These are phyloP conservation scores for Dimargaris xerosporica DNA, from an alignment of 192 early-diverging fungal genomes.

Conservation along the genomic window DNA sequence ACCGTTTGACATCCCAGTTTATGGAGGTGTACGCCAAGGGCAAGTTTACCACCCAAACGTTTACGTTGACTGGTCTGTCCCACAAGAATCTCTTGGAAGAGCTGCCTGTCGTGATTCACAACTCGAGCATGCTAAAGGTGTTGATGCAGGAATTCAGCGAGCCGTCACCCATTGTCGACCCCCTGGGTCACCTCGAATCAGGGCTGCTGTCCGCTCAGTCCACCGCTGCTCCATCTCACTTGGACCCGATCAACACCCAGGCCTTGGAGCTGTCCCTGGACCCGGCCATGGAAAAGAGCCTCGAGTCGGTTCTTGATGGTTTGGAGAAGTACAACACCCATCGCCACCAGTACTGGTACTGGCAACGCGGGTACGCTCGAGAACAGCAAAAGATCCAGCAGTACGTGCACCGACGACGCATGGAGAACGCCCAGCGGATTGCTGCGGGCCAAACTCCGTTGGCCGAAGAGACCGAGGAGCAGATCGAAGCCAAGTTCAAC, in stretches of 20 bases:
- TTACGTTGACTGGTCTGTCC: slow-evolving; percentile 60
- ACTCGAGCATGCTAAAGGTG: slow-evolving; percentile 63
- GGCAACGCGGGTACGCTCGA: slow-evolving; percentile 80
- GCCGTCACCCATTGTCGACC: slow-evolving; percentile 8
- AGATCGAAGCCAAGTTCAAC: slow-evolving; percentile 42
- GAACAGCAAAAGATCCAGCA: slow-evolving; percentile 67
- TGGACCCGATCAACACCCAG: slow-evolving; percentile 19
- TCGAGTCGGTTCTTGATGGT: slow-evolving; percentile 62
- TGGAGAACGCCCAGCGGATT: slow-evolving; percentile 56
- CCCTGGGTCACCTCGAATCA: slow-evolving; percentile 24
- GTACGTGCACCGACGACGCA: slow-evolving; percentile 39
- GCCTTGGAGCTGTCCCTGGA: slow-evolving; percentile 72
- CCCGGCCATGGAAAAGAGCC: slow-evolving; percentile 72
- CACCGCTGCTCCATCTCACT: slow-evolving; percentile 40
- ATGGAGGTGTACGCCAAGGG: slow-evolving; percentile 66
- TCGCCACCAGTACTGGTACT: slow-evolving; percentile 83
- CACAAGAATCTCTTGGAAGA: slow-evolving; percentile 81
- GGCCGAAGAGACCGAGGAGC: slow-evolving; percentile 55
- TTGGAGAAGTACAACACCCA: slow-evolving; percentile 85
- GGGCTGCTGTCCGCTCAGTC: no score
- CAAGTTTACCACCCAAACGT: slow-evolving; percentile 72
- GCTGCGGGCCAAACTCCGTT: slow-evolving; percentile 49
- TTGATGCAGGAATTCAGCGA: slow-evolving; percentile 55
- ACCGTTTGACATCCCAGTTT: slow-evolving; percentile 73
- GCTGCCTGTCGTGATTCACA: slow-evolving; percentile 74